Evolutionary conservation across 2,329 filamentous ascomycete genomes (phyloP).

Genomic region (Colletotrichum sp.): DNA sequence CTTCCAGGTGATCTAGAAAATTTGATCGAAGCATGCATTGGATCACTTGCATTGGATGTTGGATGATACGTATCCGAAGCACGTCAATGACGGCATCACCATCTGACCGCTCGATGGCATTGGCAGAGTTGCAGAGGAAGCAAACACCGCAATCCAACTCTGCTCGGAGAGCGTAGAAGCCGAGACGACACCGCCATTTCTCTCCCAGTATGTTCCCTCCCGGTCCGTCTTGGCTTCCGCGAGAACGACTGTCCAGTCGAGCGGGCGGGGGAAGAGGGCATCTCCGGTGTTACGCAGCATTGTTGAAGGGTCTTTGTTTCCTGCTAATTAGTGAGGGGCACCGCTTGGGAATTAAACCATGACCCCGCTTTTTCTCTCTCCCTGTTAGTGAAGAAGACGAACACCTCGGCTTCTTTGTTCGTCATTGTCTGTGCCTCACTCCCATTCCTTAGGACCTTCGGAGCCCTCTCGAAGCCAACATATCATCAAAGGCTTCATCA

Average conservation of each 20-base stretch:
- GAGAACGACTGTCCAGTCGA: neutral
- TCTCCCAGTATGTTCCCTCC: neutral
- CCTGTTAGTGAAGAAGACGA: neutral
- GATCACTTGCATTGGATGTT: neutral
- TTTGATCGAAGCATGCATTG: neutral
- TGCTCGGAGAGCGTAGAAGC: neutral
- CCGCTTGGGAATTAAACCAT: neutral
- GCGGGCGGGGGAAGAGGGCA: neutral
- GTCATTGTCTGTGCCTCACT: neutral
- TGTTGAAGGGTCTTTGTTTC: neutral
- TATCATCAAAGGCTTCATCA: neutral
- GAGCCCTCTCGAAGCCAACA: neutral
- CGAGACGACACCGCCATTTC: neutral
- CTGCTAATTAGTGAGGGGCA: neutral
- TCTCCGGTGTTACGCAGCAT: neutral
- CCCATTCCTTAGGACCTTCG: neutral
- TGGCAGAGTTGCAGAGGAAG: neutral
- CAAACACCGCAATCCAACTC: neutral
- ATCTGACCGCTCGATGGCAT: neutral
- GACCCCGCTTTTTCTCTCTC: neutral
- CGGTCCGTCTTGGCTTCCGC: slow-evolving; percentile 2
- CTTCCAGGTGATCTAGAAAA: slow-evolving; percentile 6
- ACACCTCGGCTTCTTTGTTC: neutral
- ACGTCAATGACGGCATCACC: neutral
- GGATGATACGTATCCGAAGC: neutral